Evolutionary conservation across 1,284 basidiomycete genomes (phyloP).

Genomic region (Phellopilus nigrolimitatus): DNA sequence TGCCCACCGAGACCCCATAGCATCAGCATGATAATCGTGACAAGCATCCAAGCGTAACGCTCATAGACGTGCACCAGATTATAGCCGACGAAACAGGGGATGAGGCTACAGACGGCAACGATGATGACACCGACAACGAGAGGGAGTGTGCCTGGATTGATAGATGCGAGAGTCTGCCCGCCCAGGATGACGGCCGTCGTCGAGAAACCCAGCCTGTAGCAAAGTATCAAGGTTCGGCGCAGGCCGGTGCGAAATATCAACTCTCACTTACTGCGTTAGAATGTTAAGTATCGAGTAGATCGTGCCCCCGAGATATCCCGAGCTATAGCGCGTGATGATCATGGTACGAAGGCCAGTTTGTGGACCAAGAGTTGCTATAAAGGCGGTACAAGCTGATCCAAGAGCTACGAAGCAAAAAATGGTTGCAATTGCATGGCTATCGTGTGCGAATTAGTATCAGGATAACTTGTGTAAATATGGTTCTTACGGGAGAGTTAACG

Average conservation of each 20-base stretch:
- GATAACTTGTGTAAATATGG: neutral
- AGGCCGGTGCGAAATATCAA: neutral
- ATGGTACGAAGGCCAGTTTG: constrained; percentile 59
- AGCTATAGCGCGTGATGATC: constrained; percentile 49
- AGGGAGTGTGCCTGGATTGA: constrained; percentile 38
- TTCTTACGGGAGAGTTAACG: constrained; percentile 45
- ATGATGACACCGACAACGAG: constrained; percentile 43
- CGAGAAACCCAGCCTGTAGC: constrained; percentile 41
- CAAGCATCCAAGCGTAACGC: constrained; percentile 57
- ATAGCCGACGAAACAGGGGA: constrained; percentile 50
- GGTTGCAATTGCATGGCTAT: constrained; percentile 39
- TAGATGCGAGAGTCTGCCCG: constrained; percentile 43
- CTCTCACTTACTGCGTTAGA: constrained; percentile 41
- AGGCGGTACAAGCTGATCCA: constrained; percentile 39
- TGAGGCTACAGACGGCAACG: constrained; percentile 37
- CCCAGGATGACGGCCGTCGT: constrained; percentile 43
- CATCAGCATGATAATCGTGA: constrained; percentile 51
- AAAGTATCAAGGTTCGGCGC: neutral
- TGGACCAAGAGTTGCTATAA: constrained; percentile 58
- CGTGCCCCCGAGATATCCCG: constrained; percentile 51
- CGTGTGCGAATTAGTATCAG: neutral
- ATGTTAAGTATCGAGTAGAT: constrained; percentile 58
- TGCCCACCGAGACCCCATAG: constrained; percentile 50
- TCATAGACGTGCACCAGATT: constrained; percentile 55
- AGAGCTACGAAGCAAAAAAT: constrained; percentile 42